Evolutionary conservation across 2,329 filamentous ascomycete species (phyloP).

Genomic region (Penicillium crustosum): DNA sequence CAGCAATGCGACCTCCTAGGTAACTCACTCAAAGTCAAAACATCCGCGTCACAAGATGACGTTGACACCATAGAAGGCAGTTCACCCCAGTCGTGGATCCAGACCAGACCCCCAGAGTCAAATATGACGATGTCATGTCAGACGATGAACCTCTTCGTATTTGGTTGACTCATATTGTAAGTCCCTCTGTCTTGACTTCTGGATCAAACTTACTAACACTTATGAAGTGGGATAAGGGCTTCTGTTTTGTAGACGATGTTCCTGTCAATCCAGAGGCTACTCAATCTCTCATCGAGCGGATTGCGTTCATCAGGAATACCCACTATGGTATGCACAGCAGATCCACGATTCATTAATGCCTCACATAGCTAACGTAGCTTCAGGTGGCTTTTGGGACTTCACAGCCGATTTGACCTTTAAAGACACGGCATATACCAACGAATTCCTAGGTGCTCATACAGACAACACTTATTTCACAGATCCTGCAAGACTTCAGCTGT

Average conservation of each 20-base stretch:
- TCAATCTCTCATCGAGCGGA: conserved; percentile 70
- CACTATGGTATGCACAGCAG: conserved; percentile 69
- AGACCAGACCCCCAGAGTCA: conserved; percentile 55
- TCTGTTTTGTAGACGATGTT: conserved; percentile 72
- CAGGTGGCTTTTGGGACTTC: conserved; percentile 76
- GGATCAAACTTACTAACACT: conserved; percentile 8
- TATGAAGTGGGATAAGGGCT: conserved; percentile 65
- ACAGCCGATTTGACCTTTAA: conserved; percentile 82
- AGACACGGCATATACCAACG: conserved; percentile 87
- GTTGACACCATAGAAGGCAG: background rate
- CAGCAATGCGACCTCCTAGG: background rate
- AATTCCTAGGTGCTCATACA: conserved; percentile 80
- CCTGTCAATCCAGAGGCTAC: conserved; percentile 71
- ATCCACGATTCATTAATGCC: background rate
- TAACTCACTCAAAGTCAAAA: background rate
- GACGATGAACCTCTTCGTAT: conserved; percentile 57
- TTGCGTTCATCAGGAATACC: conserved; percentile 83
- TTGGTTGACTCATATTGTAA: conserved; percentile 63
- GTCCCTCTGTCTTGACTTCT: conserved; percentile 7
- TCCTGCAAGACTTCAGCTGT: conserved; percentile 84
- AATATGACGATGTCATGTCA: conserved; percentile 62
- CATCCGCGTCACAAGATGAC: background rate
- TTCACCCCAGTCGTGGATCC: conserved; percentile 27
- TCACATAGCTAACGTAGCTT: conserved; percentile 1
- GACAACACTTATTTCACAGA: conserved; percentile 97